Evolutionary conservation across 352 stramenopile species (phyloP).

Genomic region (Phytophthora cryptogea): DNA sequence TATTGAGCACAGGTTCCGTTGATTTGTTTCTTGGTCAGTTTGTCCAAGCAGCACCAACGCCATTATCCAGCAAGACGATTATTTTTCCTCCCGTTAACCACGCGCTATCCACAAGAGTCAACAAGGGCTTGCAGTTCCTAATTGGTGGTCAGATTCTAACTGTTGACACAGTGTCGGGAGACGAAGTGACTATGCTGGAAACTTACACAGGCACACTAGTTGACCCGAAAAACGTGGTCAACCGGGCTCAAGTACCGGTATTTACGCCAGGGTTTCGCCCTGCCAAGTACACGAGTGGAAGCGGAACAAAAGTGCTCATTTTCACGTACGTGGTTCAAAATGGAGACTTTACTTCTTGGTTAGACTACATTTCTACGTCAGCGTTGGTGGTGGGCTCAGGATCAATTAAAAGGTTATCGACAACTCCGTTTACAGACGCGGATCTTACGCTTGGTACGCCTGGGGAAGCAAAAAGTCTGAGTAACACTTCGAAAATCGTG

Average conservation of each 20-base stretch:
- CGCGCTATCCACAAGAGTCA: slow-evolving; percentile 41
- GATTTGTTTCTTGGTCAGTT: slow-evolving; percentile 61
- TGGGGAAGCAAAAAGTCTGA: slow-evolving; percentile 48
- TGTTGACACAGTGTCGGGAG: slow-evolving; percentile 43
- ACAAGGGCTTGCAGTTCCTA: slow-evolving; percentile 56
- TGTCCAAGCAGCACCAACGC: slow-evolving; percentile 43
- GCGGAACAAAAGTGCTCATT: slow-evolving; percentile 43
- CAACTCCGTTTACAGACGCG: slow-evolving; percentile 51
- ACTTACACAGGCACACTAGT: slow-evolving; percentile 50
- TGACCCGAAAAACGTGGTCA: slow-evolving; percentile 31
- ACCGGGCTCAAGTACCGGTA: slow-evolving; percentile 38
- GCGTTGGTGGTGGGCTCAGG: slow-evolving; percentile 56
- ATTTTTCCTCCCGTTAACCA: slow-evolving; percentile 59
- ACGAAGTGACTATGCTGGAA: slow-evolving; percentile 61
- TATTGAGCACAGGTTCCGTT: slow-evolving; percentile 53
- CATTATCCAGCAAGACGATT: slow-evolving; percentile 37
- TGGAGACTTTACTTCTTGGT: slow-evolving; percentile 47
- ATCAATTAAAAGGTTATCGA: slow-evolving; percentile 61
- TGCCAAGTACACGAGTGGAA: slow-evolving; percentile 55
- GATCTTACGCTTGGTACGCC: slow-evolving; percentile 51
- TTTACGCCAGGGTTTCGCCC: slow-evolving; percentile 52
- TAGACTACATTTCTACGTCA: slow-evolving; percentile 56
- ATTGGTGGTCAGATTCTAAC: slow-evolving; percentile 59
- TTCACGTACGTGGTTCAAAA: slow-evolving; percentile 67
- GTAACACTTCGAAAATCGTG: slow-evolving; percentile 35